These are phyloP conservation scores for Orychophragmus violaceus DNA, from an alignment of 345 rosid species.

Conservation along the genomic window DNA sequence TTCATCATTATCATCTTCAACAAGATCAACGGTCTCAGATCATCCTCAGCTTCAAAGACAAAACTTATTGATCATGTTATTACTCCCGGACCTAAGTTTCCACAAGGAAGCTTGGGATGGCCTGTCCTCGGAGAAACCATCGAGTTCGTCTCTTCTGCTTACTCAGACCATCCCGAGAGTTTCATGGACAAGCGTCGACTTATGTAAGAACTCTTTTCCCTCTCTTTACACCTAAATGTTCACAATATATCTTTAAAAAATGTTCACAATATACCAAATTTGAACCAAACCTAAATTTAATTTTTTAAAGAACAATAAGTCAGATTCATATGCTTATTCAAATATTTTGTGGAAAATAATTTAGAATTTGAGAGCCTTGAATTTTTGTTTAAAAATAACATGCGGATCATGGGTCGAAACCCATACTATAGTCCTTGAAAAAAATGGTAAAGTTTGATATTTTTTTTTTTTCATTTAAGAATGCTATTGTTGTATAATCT, in stretches of 20 bases:
- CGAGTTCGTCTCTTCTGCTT: constrained; percentile 76
- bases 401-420: background rate
- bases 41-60: constrained; percentile 14
- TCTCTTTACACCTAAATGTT: background rate
- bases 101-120: constrained; percentile 79
- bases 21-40: constrained; percentile 25
- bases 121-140: constrained; percentile 87
- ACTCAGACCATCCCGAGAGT: constrained; percentile 78
- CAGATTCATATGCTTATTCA: background rate
- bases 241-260: background rate
- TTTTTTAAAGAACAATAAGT: background rate
- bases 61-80: background rate
- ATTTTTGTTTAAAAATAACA: too few species aligned
- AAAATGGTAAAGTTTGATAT: background rate
- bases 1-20: constrained; percentile 28
- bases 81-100: constrained; percentile 31
- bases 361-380: too few species aligned
- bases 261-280: background rate
- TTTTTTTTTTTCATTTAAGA: background rate
- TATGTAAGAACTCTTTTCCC: constrained; percentile 34
- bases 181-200: constrained; percentile 83
- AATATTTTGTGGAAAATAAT: background rate
- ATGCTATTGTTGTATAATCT: background rate
- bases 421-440: background rate
- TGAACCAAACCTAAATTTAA: background rate